Base-by-base conservation (phyloP, 2,329 filamentous ascomycete species). In the Colletotrichum melonis region DNA sequence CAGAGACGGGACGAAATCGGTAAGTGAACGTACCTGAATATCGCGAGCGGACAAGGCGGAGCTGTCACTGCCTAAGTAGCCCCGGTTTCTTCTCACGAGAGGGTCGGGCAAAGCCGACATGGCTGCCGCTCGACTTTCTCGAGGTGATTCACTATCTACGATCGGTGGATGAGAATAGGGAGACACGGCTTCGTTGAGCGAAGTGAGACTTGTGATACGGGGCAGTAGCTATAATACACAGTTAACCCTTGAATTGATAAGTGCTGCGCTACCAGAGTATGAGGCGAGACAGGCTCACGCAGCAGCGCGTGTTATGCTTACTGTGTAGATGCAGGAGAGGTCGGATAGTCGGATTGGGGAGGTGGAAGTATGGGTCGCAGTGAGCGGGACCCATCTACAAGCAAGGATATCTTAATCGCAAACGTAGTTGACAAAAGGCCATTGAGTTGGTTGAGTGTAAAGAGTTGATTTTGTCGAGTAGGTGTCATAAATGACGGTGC, bases 41-140 rank as follows among this genome's bases (percentile, higher is more conserved):
- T 88, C 86, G 76, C 86, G 84, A 4, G 85, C 78, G n/a, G 86
- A 78, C 54, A 89, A 79, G n/a, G 85, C 87, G 74, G 86, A 87
- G 79, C 85, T 88, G 77, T 88, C 85, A 52, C 82, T 81, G 74
- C 87, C 87, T 58, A 88, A 80, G 74, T 87, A 88, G 54, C 87
- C 87, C 71, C 87, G 85, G 73, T 88, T 89, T 60, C 80, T 81
- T 69, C 72, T 72, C 52, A 19, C 28, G 2, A 30, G 63, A 74
- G 72, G 77, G 64, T 83, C 81, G n/a, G 79, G 79, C 72, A 82
- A 78, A 55, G 80, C 80, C 76, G 81, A 79, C 77, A 80, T 79
- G 72, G 75, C 75, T 75, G 68, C 70, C 63, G 77, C 70, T 63
- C 59, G 54, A 64, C n/a, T 55, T 12, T 2, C 28, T 28, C n/a